Conservation (phyloP, 2,329 filamentous ascomycete genomes). For the Botrytis byssoidea region DNA sequence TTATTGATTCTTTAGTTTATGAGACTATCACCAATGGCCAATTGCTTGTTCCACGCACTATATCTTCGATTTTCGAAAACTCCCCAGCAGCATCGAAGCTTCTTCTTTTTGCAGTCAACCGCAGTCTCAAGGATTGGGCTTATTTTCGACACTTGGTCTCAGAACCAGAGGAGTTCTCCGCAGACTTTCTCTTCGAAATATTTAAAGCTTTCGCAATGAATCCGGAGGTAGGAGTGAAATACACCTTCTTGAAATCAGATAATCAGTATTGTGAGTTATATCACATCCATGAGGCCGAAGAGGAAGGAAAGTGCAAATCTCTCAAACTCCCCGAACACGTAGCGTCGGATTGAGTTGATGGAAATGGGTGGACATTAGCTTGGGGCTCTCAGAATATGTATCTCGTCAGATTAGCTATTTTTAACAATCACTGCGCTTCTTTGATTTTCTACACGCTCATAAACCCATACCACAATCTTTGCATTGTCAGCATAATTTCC, state of each 20-base stretch:
- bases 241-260: background rate
- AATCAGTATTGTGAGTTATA: background rate
- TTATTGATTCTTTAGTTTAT: background rate
- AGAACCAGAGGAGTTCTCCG: background rate
- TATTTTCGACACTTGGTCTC: rapidly evolving
- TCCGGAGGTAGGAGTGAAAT: background rate
- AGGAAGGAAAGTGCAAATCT: background rate
- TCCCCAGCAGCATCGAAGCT: background rate
- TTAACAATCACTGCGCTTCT: background rate
- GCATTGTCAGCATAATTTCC: background rate
- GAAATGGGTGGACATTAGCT: background rate
- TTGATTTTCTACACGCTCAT: background rate
- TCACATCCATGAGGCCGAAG: background rate
- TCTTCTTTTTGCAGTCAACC: background rate
- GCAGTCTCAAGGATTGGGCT: background rate
- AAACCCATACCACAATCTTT: background rate
- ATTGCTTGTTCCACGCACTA: rapidly evolving
- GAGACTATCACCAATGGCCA: background rate
- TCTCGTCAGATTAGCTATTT: background rate
- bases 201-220: background rate
- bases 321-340: background rate
- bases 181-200: background rate
- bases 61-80: background rate
- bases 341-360: too few species aligned
- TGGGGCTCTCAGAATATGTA: background rate